These are phyloP conservation scores for Phytophthora quininea DNA, from an alignment of 352 stramenopile species.

Conservation along the genomic window DNA sequence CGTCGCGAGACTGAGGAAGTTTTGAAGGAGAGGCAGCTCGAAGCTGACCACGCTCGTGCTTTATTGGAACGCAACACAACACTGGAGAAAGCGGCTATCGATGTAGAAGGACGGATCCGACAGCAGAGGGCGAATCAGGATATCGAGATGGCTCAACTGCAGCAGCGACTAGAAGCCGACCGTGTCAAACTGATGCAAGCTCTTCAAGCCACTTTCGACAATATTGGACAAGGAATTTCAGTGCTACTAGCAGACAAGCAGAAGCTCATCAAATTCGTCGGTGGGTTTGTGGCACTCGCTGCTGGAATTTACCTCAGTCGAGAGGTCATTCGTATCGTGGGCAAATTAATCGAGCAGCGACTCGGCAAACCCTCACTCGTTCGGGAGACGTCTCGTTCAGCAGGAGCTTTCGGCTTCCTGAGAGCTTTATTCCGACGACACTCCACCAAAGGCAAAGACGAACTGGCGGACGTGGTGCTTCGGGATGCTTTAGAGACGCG, in stretches of 20 bases:
- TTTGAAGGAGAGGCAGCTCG: conserved; percentile 61
- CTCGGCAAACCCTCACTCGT: conserved; percentile 77
- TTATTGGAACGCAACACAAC: conserved; percentile 68
- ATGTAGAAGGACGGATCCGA: conserved; percentile 68
- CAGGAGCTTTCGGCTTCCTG: conserved; percentile 55
- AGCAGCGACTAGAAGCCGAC: conserved; percentile 65
- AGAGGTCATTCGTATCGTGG: conserved; percentile 61
- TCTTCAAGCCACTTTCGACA: conserved; percentile 72
- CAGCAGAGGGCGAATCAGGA: conserved; percentile 76
- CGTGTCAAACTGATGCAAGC: conserved; percentile 70
- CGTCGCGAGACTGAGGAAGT: conserved; percentile 68
- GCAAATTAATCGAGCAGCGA: conserved; percentile 66
- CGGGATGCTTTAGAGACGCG: conserved; percentile 57
- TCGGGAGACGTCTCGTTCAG: conserved; percentile 64
- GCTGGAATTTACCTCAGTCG: conserved; percentile 68
- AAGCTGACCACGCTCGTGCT: conserved; percentile 49
- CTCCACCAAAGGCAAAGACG: conserved; percentile 33
- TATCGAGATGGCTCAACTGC: conserved; percentile 72
- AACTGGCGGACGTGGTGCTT: conserved; percentile 70
- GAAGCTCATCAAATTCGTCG: conserved; percentile 66
- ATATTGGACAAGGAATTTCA: conserved; percentile 58
- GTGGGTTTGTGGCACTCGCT: conserved; percentile 59
- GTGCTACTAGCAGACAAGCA: conserved; percentile 64
- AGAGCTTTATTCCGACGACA: conserved; percentile 30
- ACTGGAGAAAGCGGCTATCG: conserved; percentile 62